A percentile compares a stretch with the other conserved stretches of the same genome.
Evolutionary conservation across 2,329 filamentous ascomycete species (phyloP).

Genomic region (Pseudopithomyces chartarum): DNA sequence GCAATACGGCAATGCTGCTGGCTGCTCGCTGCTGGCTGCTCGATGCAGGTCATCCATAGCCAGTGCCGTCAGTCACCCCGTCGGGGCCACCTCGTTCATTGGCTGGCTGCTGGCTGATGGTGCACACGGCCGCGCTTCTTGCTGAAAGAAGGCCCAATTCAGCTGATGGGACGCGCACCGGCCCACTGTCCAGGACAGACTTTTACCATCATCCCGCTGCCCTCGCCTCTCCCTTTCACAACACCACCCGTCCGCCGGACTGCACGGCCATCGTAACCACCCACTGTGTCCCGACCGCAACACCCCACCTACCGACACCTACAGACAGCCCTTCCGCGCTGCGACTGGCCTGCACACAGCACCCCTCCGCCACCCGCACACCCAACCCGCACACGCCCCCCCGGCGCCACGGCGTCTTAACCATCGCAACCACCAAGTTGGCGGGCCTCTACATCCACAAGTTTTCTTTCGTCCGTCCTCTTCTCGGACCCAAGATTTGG

Average conservation of each 20-base stretch:
- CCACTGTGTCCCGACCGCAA: slow-evolving; percentile 7
- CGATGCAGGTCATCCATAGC: neutral
- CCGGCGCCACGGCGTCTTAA: slow-evolving; percentile 48
- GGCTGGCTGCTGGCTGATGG: neutral
- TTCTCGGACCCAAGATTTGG: slow-evolving; percentile 90
- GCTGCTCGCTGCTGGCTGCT: neutral
- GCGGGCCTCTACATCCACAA: slow-evolving; percentile 76
- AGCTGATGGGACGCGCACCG: slow-evolving; percentile 13
- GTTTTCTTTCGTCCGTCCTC: slow-evolving; percentile 81
- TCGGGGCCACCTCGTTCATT: neutral
- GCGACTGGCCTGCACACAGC: slow-evolving; percentile 31
- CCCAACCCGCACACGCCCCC: slow-evolving; percentile 13
- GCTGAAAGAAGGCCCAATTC: neutral
- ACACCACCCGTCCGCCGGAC: slow-evolving; percentile 31
- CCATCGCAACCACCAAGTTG: slow-evolving; percentile 79
- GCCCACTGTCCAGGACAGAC: slow-evolving; percentile 7
- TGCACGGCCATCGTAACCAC: slow-evolving; percentile 12
- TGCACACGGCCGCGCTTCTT: slow-evolving; percentile 2
- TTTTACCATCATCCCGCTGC: slow-evolving; percentile 14
- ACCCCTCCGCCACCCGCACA: slow-evolving; percentile 25
- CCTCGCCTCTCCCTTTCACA: slow-evolving; percentile 17
- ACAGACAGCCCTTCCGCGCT: slow-evolving; percentile 12
- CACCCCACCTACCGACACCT: slow-evolving; percentile 4
- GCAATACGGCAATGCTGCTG: neutral
- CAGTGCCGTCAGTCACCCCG: neutral